Percentiles rank a stretch among this genome's conserved stretches.
These are phyloP conservation scores for Pichia sp. DNA, from an alignment of 1,139 yeast species.

Conservation along the genomic window DNA sequence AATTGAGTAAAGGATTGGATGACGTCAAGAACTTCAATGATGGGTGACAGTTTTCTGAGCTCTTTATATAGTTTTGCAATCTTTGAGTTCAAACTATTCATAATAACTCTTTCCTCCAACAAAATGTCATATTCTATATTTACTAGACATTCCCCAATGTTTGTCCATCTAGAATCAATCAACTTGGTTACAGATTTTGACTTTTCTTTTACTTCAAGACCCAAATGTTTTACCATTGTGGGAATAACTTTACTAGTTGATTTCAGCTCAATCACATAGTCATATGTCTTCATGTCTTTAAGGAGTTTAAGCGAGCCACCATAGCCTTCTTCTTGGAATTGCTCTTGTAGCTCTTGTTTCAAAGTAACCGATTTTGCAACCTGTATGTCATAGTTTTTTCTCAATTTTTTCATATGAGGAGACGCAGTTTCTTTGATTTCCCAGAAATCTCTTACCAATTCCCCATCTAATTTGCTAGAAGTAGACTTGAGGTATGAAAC, in stretches of 20 bases:
- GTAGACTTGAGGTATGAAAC: slow-evolving; percentile 17
- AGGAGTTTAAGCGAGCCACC: slow-evolving; percentile 23
- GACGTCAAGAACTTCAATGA: slow-evolving; percentile 65
- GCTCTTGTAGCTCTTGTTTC: slow-evolving; percentile 25
- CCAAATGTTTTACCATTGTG: slow-evolving; percentile 14
- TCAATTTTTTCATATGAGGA: slow-evolving; percentile 23
- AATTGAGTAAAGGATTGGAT: slow-evolving; percentile 67
- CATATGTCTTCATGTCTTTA: slow-evolving; percentile 26
- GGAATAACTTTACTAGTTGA: slow-evolving; percentile 26
- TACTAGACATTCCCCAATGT: slow-evolving; percentile 31
- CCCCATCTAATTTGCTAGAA: slow-evolving; percentile 23
- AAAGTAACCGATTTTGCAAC: slow-evolving; percentile 30
- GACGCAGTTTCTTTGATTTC: slow-evolving; percentile 24
- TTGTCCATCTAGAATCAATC: slow-evolving; percentile 33
- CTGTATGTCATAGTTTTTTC: slow-evolving; percentile 32
- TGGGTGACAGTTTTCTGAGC: slow-evolving; percentile 43
- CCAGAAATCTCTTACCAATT: slow-evolving; percentile 26
- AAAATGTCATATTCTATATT: slow-evolving; percentile 28
- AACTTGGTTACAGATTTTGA: slow-evolving; percentile 27
- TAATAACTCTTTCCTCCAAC: slow-evolving; percentile 42
- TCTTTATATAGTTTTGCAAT: slow-evolving; percentile 38
- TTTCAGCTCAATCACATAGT: slow-evolving; percentile 28
- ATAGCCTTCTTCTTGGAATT: slow-evolving; percentile 27
- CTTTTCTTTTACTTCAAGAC: slow-evolving; percentile 22
- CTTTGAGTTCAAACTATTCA: slow-evolving; percentile 39